Evolutionary conservation across 2,329 filamentous ascomycete species (phyloP), one percentile per base, ranked within the genome.

Genomic region (Hymenoscyphus occultus): DNA sequence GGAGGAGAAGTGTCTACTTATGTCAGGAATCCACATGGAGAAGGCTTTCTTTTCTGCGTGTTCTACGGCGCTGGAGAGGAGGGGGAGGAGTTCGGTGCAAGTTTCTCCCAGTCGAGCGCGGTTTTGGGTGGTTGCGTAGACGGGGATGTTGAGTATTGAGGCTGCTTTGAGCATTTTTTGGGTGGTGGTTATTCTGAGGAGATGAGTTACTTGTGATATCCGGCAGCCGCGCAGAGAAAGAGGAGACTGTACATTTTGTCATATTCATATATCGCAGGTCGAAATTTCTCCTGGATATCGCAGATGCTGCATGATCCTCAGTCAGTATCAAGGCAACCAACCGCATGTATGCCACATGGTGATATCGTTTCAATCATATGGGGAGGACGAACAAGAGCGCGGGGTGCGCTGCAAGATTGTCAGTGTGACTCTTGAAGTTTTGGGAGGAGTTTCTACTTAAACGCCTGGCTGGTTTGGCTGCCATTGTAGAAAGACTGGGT

Each of bases 251-350:
- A 91, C 88, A 97, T 84, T 76, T 90, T 92, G 69, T 91, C 86
- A 75, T 93, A 97, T 75, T 96, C 89, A 79, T 89, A 86, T 73
- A 98, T 97, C 64, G 88, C 89, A 9, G 82, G 81, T 67, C 92
- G 86, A 79, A 98, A 98, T 77, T 93, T 96, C 71, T 97, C 94
- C 80, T 98, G 94, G 69, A 98, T 83, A 75, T 98, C 94, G 80
- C 94, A 98, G 75, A 98, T 86, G 74, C 93, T 97, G 60, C 64
- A 48, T 6, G 22, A n/a, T 31, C 16, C 14, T 5, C 28, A 28
- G 45, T 14, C n/a, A 31, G 4, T 19, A 56, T 64, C 19, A 5
- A 35, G 35, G 35, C 35, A 35, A 35, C 35, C 35, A 35, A 35
- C 35, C 6, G 6, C 35, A 63, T 56, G 45, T 51, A 28, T 56